phyloP scores from a whole-genome alignment of 441 rosid species.

The Raphanus hybrid region DNA sequence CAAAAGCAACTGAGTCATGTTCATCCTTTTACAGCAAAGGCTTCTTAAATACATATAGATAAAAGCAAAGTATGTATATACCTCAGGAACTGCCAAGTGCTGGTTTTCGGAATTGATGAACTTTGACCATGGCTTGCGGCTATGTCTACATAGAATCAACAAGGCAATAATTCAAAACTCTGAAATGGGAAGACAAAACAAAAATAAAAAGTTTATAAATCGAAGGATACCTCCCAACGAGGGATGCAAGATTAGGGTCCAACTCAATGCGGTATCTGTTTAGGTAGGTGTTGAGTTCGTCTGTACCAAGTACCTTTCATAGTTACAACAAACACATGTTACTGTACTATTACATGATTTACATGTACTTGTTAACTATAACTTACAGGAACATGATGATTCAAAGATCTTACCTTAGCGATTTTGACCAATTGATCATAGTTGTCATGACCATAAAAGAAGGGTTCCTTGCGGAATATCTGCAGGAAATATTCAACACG shows the following conservation, averaged over 20 bases:
- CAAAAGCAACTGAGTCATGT: background rate
- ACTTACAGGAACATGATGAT: too few species aligned
- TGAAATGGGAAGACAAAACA: background rate
- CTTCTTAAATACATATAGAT: background rate
- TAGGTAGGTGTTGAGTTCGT: constrained; percentile 84
- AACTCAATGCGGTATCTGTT: constrained; percentile 84
- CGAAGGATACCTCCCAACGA: constrained; percentile 77
- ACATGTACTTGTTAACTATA: too few species aligned
- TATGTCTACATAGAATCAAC: constrained; percentile 57
- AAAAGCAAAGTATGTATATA: constrained; percentile 38
- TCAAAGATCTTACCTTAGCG: too few species aligned
- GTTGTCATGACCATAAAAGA: constrained; percentile 93
- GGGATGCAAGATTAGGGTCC: constrained; percentile 88
- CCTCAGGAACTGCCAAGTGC: constrained; percentile 93
- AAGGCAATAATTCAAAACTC: background rate
- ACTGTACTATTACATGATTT: too few species aligned
- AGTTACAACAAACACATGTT: background rate
- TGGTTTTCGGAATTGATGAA: constrained; percentile 87
- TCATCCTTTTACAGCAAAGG: background rate
- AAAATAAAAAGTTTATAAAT: background rate
- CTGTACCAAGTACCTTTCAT: constrained; percentile 87
- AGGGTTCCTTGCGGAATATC: constrained; percentile 92
- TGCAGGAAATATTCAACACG: constrained; percentile 24
- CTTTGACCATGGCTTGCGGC: constrained; percentile 91
- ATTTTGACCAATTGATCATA: constrained; percentile 40